A percentile compares a stretch with the other conserved stretches of the same genome.
These are phyloP conservation scores for Penicillium cinerascens DNA, from an alignment of 495 filamentous ascomycete species.

Conservation along the genomic window DNA sequence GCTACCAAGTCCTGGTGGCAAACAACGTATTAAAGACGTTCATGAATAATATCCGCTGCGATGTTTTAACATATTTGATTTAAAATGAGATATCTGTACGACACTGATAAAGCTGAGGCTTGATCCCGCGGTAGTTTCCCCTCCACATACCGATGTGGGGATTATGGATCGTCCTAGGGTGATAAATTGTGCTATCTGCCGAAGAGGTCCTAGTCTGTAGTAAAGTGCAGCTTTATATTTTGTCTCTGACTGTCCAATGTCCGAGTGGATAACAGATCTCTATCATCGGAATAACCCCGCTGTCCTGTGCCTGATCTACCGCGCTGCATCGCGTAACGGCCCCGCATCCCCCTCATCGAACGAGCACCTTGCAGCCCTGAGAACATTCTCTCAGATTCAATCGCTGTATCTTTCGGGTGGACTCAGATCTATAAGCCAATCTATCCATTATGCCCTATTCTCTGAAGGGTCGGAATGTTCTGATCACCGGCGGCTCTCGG, in stretches of 20 bases:
- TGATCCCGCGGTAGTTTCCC: not conserved
- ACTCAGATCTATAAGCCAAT: not conserved
- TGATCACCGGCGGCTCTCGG: slow-evolving; percentile 68
- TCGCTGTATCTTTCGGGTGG: not conserved
- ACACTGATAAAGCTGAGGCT: not conserved
- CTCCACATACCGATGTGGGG: slow-evolving; percentile 16
- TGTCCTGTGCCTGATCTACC: not conserved
- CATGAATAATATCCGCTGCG: not conserved
- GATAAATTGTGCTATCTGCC: not conserved
- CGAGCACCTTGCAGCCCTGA: not conserved
- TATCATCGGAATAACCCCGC: slow-evolving; percentile 10
- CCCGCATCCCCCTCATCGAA: slow-evolving; percentile 8
- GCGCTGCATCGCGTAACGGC: not conserved
- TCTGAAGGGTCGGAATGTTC: slow-evolving; percentile 59
- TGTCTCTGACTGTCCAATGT: not conserved
- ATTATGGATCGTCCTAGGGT: not conserved
- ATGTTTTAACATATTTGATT: not conserved
- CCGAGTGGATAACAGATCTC: not conserved
- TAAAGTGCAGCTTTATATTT: not conserved
- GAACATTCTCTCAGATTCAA: not conserved
- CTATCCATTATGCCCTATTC: slow-evolving; percentile 54
- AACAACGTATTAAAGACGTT: not conserved
- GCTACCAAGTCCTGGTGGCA: slow-evolving; percentile 22
- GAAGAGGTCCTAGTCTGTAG: not conserved
- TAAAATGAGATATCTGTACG: not conserved